Evolutionary conservation across 2,329 filamentous ascomycete species (phyloP).

Genomic region (Fusarium napiforme): DNA sequence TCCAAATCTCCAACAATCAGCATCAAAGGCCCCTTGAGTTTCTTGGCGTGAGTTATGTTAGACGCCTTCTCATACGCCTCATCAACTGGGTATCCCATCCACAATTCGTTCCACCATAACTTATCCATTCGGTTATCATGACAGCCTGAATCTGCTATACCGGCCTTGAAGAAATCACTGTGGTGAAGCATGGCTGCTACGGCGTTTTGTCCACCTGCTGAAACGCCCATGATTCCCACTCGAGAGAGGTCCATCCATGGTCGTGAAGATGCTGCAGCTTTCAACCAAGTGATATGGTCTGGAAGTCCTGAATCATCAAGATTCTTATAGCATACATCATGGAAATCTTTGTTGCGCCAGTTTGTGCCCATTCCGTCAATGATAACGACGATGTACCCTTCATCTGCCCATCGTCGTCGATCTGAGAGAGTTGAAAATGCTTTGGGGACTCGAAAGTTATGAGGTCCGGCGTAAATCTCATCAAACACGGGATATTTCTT

Average conservation of each 20-base stretch:
- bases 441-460: conserved; percentile 42
- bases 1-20: conserved; percentile 46
- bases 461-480: conserved; percentile 47
- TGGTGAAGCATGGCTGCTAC: conserved; percentile 44
- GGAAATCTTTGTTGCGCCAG: conserved; percentile 46
- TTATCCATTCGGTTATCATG: conserved; percentile 49
- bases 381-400: conserved; percentile 46
- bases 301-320: conserved; percentile 44
- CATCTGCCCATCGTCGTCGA: conserved; percentile 41
- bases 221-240: conserved; percentile 45
- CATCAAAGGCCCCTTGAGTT: conserved; percentile 44
- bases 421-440: conserved; percentile 29
- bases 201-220: conserved; percentile 47
- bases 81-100: conserved; percentile 49
- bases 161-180: conserved; percentile 45
- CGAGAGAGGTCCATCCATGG: conserved; percentile 46
- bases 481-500: conserved; percentile 46
- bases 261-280: conserved; percentile 41
- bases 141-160: conserved; percentile 43
- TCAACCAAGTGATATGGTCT: conserved; percentile 47
- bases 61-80: conserved; percentile 44
- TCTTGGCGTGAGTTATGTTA: conserved; percentile 44
- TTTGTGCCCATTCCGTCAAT: conserved; percentile 50
- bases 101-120: conserved; percentile 48
- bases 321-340: conserved; percentile 47